Evolutionary conservation across 2,329 filamentous ascomycete genomes (phyloP).

Genomic region (Gaeumannomyces tritici): DNA sequence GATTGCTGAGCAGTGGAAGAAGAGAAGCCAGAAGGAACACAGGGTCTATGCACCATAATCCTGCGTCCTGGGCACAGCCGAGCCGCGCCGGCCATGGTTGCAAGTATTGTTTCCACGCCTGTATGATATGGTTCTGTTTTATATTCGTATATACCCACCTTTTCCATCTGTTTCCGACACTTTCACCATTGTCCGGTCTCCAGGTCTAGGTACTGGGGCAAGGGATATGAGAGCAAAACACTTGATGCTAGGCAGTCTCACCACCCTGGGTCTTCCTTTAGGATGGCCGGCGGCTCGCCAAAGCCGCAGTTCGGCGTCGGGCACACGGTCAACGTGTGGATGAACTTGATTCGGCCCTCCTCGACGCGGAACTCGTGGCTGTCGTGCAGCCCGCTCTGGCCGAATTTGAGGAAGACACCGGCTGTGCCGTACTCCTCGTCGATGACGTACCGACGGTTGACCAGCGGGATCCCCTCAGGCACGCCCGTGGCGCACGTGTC

Average conservation of each 20-base stretch:
- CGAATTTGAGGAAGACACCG: conserved; percentile 20
- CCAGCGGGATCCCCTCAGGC: conserved; percentile 9
- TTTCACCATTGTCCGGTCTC: too few species aligned
- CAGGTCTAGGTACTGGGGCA: too few species aligned
- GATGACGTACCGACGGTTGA: conserved; percentile 17
- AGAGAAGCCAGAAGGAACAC: background rate
- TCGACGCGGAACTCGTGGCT: conserved; percentile 24
- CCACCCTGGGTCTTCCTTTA: conserved; percentile 2
- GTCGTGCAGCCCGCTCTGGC: conserved; percentile 15
- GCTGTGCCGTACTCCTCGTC: conserved; percentile 16
- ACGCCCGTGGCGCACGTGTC: conserved; percentile 16
- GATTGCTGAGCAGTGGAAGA: background rate
- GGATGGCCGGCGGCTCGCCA: conserved; percentile 1
- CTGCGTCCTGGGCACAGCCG: too few species aligned
- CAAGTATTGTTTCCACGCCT: background rate
- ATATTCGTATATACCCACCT: background rate
- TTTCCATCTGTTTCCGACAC: background rate
- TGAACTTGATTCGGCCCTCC: conserved; percentile 20
- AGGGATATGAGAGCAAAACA: too few species aligned
- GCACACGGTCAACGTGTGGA: conserved; percentile 21
- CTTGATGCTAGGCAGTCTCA: background rate
- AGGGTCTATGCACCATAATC: background rate
- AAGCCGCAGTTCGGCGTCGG: conserved; percentile 3
- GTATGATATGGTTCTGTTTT: background rate
- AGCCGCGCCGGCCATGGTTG: background rate